phyloP scores from a whole-genome alignment of 148 eudicot species.

The Dysphania ambrosioides region DNA sequence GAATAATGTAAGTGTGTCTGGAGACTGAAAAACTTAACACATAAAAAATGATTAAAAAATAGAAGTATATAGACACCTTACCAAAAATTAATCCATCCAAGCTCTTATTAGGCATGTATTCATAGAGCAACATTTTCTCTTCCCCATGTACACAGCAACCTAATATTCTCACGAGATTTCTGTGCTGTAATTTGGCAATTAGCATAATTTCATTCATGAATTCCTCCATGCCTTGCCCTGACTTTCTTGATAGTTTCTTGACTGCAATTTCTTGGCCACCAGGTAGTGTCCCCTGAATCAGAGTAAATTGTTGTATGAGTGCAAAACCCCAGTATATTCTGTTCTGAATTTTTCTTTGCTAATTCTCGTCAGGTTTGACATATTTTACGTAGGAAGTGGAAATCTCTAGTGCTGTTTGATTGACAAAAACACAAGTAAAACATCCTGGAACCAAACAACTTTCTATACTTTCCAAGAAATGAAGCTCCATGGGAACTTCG shows the following conservation, averaged over 20 bases:
- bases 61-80: slow-evolving; percentile 11
- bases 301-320: slow-evolving; percentile 6
- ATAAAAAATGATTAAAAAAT: background rate
- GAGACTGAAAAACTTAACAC: no score
- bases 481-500: no score
- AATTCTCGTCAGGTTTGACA: background rate
- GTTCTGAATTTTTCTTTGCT: background rate
- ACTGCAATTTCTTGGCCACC: slow-evolving; percentile 59
- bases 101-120: slow-evolving; percentile 66
- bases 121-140: slow-evolving; percentile 58
- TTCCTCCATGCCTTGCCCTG: slow-evolving; percentile 65
- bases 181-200: slow-evolving; percentile 57
- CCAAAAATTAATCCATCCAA: slow-evolving; percentile 63
- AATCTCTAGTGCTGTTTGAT: background rate
- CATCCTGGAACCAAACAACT: no score
- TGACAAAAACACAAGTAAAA: no score
- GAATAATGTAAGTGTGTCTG: background rate
- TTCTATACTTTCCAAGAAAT: no score
- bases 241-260: slow-evolving; percentile 60
- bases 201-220: slow-evolving; percentile 57
- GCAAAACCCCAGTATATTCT: background rate
- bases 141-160: slow-evolving; percentile 50
- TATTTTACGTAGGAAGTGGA: background rate
- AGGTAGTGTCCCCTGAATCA: slow-evolving; percentile 42
- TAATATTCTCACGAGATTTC: slow-evolving; percentile 54